Conservation (phyloP, 352 stramenopile genomes). For the Aphanomyces stellatus region DNA sequence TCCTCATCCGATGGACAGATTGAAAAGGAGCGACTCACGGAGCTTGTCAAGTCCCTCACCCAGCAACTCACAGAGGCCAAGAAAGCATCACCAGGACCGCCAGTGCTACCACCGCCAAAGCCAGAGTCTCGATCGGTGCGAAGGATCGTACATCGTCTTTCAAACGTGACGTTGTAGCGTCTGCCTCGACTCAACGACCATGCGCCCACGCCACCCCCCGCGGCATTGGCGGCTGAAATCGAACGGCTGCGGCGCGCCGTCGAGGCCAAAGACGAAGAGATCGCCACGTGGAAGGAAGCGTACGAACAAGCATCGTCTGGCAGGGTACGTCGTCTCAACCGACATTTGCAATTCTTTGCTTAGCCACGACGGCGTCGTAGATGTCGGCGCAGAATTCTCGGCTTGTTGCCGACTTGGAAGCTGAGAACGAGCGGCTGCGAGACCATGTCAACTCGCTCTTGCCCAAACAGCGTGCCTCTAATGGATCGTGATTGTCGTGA, state of each 20-base stretch:
- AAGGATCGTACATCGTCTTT: no score
- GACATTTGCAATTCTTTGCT: neutral
- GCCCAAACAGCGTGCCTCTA: no score
- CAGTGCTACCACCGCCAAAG: slow-evolving; percentile 13
- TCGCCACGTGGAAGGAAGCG: slow-evolving; percentile 24
- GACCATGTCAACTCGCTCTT: slow-evolving; percentile 49
- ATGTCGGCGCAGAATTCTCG: neutral
- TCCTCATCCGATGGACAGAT: slow-evolving; percentile 25
- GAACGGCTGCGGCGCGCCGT: slow-evolving; percentile 33
- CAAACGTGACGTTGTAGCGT: no score
- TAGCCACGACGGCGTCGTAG: neutral
- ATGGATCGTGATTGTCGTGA: neutral
- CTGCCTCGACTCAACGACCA: neutral
- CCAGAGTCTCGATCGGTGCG: slow-evolving; percentile 11
- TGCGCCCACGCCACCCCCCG: neutral
- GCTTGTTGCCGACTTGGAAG: slow-evolving; percentile 13
- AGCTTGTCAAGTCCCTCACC: slow-evolving; percentile 44
- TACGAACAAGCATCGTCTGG: neutral
- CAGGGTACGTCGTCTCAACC: neutral
- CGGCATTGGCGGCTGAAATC: neutral
- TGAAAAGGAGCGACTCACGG: slow-evolving; percentile 56
- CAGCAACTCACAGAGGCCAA: slow-evolving; percentile 55
- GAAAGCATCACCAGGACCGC: slow-evolving; percentile 12
- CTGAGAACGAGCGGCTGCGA: slow-evolving; percentile 59
- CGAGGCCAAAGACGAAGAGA: slow-evolving; percentile 50